Evolutionary conservation across 75 land plant species (phyloP), one percentile per base, ranked within the genome.

Genomic region (Isoetes taiwanensis): DNA sequence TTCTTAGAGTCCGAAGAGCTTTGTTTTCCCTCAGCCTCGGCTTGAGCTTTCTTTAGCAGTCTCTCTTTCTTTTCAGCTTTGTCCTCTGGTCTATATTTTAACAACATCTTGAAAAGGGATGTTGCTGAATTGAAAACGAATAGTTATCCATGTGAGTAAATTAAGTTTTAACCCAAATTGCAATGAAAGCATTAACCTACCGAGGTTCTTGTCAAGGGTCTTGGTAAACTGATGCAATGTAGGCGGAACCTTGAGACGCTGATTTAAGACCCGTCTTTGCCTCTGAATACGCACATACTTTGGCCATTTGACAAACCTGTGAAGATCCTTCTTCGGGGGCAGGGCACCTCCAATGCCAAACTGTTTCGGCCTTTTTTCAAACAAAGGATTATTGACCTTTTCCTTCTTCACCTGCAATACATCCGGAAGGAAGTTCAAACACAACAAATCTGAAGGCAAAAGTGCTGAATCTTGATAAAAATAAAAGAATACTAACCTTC

Each of bases 31-130:
- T 75, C 78, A 8, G 81, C 59, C 66, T 81, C 85, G 17, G 78
- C 73, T 40, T 81, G 74, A 14, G 85, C 85, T 56, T 54, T 80
- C 61, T 78, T 80, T 60, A 80, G 21, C 20, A 80, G 83, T 1
- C 80, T 50, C 27, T 80, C 83, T 62, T 75, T 81, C 61, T 81
- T 78, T 11, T 61, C 72, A 30, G 76, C 73, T 54, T 67, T 81
- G 66, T 81, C 84, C 64, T 77, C 84, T 24, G 84, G 84, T 59
- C 84, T 62, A 39, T 81, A 78, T 59, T 77, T 80, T n/a, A 80
- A 71, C 43, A 80, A 68, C 81, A 80, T 73, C 77, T 77, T 80
- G 57, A 77, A 80, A 28, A 80, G 54, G 55, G 54, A 71, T 3
- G 81, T 41, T 12, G 83, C 83, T 77, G 63, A 30, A 70, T 52